Evolutionary conservation across 495 filamentous ascomycete genomes (phyloP), one percentile per base, ranked within the genome.

Genomic region (Penicillium angulare): DNA sequence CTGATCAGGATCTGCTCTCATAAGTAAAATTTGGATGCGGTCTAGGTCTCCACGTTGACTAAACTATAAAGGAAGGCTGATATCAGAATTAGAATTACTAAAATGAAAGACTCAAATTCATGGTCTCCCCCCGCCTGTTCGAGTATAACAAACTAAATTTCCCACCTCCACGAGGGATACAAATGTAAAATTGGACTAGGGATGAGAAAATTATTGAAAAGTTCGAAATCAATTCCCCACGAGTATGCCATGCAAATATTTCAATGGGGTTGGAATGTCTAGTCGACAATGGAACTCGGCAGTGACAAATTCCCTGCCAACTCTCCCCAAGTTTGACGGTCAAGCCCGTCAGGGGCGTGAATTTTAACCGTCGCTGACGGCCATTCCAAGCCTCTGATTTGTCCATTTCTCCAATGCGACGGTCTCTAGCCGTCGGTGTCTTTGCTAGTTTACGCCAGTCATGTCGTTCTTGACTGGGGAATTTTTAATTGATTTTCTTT

Each of bases 41-140:
- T 54, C 49, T 50, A 27, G 38, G 34, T 49, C 34, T 40, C 42
- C n/a, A n/a, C n/a, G n/a, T n/a, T n/a, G n/a, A n/a, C n/a, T n/a
- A n/a, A n/a, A n/a, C n/a, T n/a, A n/a, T n/a, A n/a, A n/a, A n/a
- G n/a, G n/a, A n/a, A n/a, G n/a, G n/a, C n/a, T n/a, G n/a, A n/a
- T n/a, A n/a, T n/a, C n/a, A n/a, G n/a, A n/a, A n/a, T n/a, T n/a
- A n/a, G n/a, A n/a, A n/a, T n/a, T n/a, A n/a, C n/a, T n/a, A n/a
- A n/a, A n/a, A n/a, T n/a, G n/a, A n/a, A n/a, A n/a, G n/a, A n/a
- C n/a, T n/a, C n/a, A n/a, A n/a, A n/a, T n/a, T n/a, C n/a, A n/a
- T n/a, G n/a, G n/a, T n/a, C n/a, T n/a, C 43, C 20, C 55, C 60
- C 60, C 57, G 42, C 57, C 55, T 50, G 57, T 60, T 60, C 60